These are phyloP conservation scores for Ophiosphaerella herpotricha DNA, from an alignment of 2,329 filamentous ascomycete genomes.

Conservation along the genomic window DNA sequence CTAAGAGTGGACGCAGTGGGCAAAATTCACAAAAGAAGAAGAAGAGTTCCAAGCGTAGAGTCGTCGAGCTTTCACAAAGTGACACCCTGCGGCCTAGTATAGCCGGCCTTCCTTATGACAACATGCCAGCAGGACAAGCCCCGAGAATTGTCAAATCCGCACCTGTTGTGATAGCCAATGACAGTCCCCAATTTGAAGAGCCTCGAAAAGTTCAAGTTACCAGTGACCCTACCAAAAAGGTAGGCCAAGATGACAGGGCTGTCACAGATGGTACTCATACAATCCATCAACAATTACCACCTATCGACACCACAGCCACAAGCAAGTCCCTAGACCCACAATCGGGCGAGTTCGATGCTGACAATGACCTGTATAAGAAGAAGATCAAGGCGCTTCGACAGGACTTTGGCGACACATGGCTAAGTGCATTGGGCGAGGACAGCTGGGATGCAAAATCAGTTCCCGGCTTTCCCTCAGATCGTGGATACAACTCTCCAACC, in stretches of 20 bases:
- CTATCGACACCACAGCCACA: conserved; percentile 35
- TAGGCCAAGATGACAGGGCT: conserved; percentile 23
- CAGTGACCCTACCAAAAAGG: conserved; percentile 39
- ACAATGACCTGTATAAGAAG: conserved; percentile 79
- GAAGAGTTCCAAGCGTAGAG: conserved; percentile 60
- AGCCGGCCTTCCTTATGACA: conserved; percentile 36
- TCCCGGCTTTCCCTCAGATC: conserved; percentile 38
- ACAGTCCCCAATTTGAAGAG: conserved; percentile 35
- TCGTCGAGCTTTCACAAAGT: conserved; percentile 61
- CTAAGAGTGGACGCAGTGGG: conserved; percentile 40
- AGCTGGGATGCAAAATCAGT: conserved; percentile 52
- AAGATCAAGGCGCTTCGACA: conserved; percentile 85
- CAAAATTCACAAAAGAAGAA: conserved; percentile 61
- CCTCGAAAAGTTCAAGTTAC: conserved; percentile 23
- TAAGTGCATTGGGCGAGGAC: conserved; percentile 84
- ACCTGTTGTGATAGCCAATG: conserved; percentile 13
- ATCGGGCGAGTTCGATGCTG: conserved; percentile 63
- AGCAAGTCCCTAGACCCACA: conserved; percentile 20
- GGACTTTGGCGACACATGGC: conserved; percentile 84
- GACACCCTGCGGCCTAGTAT: conserved; percentile 44
- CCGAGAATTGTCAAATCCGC: conserved; percentile 21
- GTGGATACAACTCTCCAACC: conserved; percentile 36
- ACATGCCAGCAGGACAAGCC: conserved; percentile 21
- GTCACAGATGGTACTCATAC: conserved; percentile 26
- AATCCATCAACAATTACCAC: conserved; percentile 35